Evolutionary conservation across 176 grass and related monocot genomes (phyloP).

Genomic region (Areca catechu): DNA sequence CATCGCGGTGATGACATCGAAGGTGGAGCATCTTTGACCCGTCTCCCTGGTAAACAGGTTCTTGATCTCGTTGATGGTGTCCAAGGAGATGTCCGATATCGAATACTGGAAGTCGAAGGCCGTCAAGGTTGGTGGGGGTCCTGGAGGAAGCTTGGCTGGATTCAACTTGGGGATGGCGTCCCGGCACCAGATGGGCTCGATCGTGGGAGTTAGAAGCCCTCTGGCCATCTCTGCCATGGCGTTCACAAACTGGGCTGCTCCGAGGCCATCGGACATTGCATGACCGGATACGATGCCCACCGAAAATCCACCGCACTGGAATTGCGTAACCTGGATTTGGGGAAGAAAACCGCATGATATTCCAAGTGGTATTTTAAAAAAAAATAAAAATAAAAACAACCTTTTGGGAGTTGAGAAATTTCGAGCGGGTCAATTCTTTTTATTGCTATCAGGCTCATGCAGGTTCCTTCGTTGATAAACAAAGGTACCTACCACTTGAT

Average conservation of each 20-base stretch:
- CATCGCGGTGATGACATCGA: constrained; percentile 62
- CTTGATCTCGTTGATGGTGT: constrained; percentile 46
- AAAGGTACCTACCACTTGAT: no score
- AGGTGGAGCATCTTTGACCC: constrained; percentile 59
- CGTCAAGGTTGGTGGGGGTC: background rate
- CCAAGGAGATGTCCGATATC: constrained; percentile 3
- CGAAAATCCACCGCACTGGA: constrained; percentile 24
- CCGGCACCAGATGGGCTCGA: constrained; percentile 10
- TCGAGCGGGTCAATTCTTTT: no score
- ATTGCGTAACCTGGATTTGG: constrained; percentile 25
- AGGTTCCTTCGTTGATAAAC: no score
- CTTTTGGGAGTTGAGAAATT: no score
- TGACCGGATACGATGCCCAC: constrained; percentile 19
- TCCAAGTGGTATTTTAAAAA: no score
- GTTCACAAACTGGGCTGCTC: constrained; percentile 22
- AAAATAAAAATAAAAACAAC: no score
- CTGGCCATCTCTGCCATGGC: constrained; percentile 22
- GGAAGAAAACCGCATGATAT: background rate
- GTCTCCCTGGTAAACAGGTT: constrained; percentile 29
- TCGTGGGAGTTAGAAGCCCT: background rate
- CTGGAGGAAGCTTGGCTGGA: constrained; percentile 9
- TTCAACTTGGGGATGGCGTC: constrained; percentile 3
- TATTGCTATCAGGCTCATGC: no score
- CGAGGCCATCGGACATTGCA: constrained; percentile 7
- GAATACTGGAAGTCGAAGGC: background rate